Evolutionary conservation across 2,329 filamentous ascomycete species (phyloP), one percentile per base, ranked within the genome.

Genomic region (Polytolypa hystricis): DNA sequence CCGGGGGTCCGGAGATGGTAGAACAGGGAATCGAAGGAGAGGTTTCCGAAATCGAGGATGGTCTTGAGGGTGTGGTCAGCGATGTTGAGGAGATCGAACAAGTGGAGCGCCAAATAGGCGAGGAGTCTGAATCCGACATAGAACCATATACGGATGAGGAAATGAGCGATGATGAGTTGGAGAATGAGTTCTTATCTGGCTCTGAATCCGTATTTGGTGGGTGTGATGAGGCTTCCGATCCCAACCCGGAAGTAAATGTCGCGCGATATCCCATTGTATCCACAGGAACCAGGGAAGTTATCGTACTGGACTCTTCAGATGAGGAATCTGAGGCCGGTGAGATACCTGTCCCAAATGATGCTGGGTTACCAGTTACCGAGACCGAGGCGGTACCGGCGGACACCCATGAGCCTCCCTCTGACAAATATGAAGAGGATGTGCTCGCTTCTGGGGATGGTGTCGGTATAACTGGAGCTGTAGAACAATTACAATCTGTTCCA

Each of bases 11-110:
- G 18, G 19, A 31, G 29, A 12, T 8, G 28, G 35, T 6, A 5
- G 12, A 33, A 4, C 36, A 42, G 17, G 20, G 17, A 9, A 34
- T 36, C 12, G 34, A 42, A 17, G 35, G 44, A 5, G 41, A 43
- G n/a, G 38, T 44, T 21, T 41, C 32, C 27, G 28, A 43, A 18
- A 6, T 23, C 16, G 21, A 19, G 2, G 35, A 28, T 10, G 25
- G 36, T n/a, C n/a, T n/a, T n/a, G n/a, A n/a, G n/a, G n/a, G n/a
- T n/a, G n/a, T n/a, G n/a, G n/a, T n/a, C n/a, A n/a, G n/a, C n/a
- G n/a, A n/a, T n/a, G n/a, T n/a, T n/a, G n/a, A 10, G 34, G 23
- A n/a, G n/a, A n/a, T n/a, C 25, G 21, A 18, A 9, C 14, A 26
- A 12, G 25, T 30, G 19, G 26, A 31, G 10, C 30, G 39, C 11